phyloP scores from a whole-genome alignment of 2,329 filamentous ascomycete genomes.

The Cytospora mali region DNA sequence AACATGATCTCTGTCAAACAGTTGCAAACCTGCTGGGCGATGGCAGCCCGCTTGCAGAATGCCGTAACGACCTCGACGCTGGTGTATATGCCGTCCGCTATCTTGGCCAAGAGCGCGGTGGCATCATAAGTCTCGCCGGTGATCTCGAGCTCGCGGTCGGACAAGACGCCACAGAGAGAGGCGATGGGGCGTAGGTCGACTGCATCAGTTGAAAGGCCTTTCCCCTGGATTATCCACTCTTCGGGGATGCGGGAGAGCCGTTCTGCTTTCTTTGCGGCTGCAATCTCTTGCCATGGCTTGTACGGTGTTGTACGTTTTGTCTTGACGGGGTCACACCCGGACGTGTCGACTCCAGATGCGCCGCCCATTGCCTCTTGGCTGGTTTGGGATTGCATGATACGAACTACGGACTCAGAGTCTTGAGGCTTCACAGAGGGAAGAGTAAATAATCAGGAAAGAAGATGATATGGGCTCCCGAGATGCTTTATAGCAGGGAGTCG shows the following conservation, averaged over 20 bases:
- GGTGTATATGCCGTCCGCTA: background rate
- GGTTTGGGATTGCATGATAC: conserved; percentile 29
- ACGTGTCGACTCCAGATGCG: background rate
- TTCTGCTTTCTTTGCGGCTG: conserved; percentile 1
- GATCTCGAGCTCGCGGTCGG: conserved; percentile 11
- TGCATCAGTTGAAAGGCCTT: background rate
- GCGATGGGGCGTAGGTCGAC: conserved; percentile 5
- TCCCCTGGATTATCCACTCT: background rate
- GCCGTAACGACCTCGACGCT: conserved; percentile 25
- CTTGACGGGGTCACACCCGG: conserved; percentile 9
- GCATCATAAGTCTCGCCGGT: conserved; percentile 9
- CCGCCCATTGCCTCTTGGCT: background rate
- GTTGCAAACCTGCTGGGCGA: conserved; percentile 37
- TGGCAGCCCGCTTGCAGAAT: conserved; percentile 32
- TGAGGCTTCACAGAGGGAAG: background rate
- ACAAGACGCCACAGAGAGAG: background rate
- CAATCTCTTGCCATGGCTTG: conserved; percentile 12
- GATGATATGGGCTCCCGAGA: no score
- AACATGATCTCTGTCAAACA: conserved; percentile 45
- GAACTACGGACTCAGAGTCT: no score
- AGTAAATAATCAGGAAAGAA: background rate
- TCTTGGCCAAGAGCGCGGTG: background rate
- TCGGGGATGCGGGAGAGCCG: conserved; percentile 10
- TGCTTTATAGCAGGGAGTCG: no score
- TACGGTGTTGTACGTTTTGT: conserved; percentile 7